Conservation (phyloP, 768 basidiomycete genomes). For the Lentinula edodes region DNA sequence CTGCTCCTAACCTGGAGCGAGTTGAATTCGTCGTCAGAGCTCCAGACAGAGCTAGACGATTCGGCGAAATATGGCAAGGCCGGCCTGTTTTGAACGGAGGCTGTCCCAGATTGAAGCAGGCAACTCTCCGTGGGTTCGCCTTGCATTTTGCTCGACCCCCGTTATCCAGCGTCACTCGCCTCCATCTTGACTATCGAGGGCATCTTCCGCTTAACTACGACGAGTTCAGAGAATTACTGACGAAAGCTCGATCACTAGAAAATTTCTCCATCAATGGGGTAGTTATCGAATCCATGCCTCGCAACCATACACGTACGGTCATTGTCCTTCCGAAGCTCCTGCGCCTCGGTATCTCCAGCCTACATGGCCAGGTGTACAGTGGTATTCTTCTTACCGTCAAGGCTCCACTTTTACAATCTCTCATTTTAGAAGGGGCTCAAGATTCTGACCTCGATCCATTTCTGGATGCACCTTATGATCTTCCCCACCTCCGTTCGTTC, state of each 20-base stretch:
- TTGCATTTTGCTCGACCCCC: constrained; percentile 34
- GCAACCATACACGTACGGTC: neutral
- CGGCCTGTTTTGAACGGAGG: neutral
- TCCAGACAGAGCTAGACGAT: neutral
- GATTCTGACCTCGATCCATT: constrained; percentile 36
- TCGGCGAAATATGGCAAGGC: neutral
- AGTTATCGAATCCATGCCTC: constrained; percentile 24
- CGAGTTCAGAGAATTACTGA: constrained; percentile 30
- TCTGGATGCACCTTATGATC: constrained; percentile 15
- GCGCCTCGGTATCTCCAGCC: constrained; percentile 36
- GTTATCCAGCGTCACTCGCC: constrained; percentile 26
- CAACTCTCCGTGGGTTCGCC: constrained; percentile 40
- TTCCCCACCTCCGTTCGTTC: constrained; percentile 29
- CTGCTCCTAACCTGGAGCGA: neutral
- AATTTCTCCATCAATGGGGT: constrained; percentile 43
- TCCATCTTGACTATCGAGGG: constrained; percentile 41
- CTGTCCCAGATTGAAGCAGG: constrained; percentile 21
- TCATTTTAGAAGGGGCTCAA: constrained; percentile 37
- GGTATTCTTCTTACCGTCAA: constrained; percentile 31
- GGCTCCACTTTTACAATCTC: constrained; percentile 32
- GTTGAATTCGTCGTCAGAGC: neutral
- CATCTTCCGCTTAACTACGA: constrained; percentile 27
- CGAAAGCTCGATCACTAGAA: constrained; percentile 24
- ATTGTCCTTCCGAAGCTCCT: constrained; percentile 29
- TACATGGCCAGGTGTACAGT: constrained; percentile 30